These are phyloP conservation scores for Nakazawaea populi DNA, from an alignment of 805 yeast genomes.

Conservation along the genomic window DNA sequence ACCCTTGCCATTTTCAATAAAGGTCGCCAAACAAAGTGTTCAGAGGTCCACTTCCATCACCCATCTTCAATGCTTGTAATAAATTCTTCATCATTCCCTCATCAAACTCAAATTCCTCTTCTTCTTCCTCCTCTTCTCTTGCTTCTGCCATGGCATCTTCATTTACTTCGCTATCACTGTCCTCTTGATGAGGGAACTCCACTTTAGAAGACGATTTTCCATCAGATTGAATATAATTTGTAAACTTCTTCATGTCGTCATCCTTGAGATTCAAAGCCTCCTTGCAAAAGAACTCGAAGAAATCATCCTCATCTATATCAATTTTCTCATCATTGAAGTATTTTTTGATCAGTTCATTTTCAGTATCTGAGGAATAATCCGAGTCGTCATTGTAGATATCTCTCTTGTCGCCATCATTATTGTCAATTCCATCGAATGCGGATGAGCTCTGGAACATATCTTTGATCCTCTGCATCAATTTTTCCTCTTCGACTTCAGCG, in stretches of 20 bases:
- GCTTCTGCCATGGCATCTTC: not conserved
- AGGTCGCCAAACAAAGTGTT: not conserved
- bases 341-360: conserved; percentile 12
- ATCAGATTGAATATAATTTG: conserved; percentile 11
- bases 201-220: not conserved
- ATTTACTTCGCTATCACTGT: not conserved
- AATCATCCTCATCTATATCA: conserved; percentile 61
- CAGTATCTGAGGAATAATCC: conserved; percentile 18
- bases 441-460: conserved; percentile 3
- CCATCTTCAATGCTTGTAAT: conserved; percentile 20
- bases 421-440: not conserved
- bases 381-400: conserved; percentile 16
- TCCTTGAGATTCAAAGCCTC: conserved; percentile 46
- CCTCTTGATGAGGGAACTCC: conserved; percentile 3
- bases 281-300: conserved; percentile 55
- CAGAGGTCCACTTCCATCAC: conserved; percentile 27
- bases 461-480: not conserved
- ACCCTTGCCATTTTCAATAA: not conserved
- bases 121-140: conserved; percentile 14
- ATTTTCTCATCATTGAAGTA: conserved; percentile 28
- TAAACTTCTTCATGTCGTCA: conserved; percentile 35
- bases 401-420: not conserved
- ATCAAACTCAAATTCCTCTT: conserved; percentile 12
- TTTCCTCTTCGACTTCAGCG: conserved; percentile 14
- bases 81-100: conserved; percentile 14